These are phyloP conservation scores for Aspergillus ustus DNA, from an alignment of 2,329 filamentous ascomycete species.

Conservation along the genomic window DNA sequence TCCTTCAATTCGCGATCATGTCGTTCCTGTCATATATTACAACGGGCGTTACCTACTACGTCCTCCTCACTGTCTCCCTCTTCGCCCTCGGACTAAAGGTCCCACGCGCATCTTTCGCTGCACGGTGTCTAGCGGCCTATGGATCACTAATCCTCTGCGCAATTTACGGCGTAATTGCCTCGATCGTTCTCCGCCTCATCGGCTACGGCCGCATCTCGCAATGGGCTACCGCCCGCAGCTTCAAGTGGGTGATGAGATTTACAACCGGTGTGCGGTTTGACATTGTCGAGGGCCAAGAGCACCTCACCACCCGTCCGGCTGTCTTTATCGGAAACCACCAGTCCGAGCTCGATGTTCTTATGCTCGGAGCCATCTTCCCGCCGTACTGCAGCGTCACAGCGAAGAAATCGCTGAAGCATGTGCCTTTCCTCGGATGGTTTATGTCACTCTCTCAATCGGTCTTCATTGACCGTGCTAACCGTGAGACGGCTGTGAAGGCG, in stretches of 20 bases:
- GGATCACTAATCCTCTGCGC: conserved; percentile 56
- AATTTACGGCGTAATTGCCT: conserved; percentile 75
- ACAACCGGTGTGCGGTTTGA: conserved; percentile 79
- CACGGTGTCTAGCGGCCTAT: conserved; percentile 53
- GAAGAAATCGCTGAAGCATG: conserved; percentile 78
- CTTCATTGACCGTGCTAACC: conserved; percentile 92
- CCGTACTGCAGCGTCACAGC: conserved; percentile 91
- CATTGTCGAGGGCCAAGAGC: conserved; percentile 67
- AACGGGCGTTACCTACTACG: conserved; percentile 67
- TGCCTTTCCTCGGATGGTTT: conserved; percentile 93
- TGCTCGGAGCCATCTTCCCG: conserved; percentile 88
- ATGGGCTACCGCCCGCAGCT: conserved; percentile 79
- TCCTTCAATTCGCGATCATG: conserved; percentile 46
- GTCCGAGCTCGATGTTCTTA: conserved; percentile 90
- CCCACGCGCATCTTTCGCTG: conserved; percentile 50
- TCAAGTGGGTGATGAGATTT: conserved; percentile 77
- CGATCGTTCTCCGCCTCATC: conserved; percentile 69
- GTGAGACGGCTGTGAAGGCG: conserved; percentile 77
- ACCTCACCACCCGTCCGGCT: conserved; percentile 74
- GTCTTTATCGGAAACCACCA: conserved; percentile 96
- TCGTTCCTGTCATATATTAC: conserved; percentile 65
- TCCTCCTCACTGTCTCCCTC: conserved; percentile 60
- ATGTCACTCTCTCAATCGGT: conserved; percentile 86
- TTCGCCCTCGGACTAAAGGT: conserved; percentile 50
- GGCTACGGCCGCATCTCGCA: conserved; percentile 79